phyloP scores from a whole-genome alignment of 2,329 filamentous ascomycete genomes.

The Ophiocordyceps camponoti-saundersi region DNA sequence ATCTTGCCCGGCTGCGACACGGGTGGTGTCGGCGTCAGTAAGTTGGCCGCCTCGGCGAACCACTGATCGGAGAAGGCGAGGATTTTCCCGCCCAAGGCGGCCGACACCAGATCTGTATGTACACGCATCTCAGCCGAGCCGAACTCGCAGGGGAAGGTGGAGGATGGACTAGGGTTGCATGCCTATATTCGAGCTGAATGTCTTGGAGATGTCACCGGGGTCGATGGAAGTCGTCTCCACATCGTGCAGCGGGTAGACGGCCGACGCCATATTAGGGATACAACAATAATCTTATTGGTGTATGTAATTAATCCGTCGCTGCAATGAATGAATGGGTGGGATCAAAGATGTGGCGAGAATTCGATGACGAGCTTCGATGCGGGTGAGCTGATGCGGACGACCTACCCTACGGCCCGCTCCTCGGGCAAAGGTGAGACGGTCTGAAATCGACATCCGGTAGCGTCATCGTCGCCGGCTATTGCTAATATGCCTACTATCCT shows the following conservation, averaged over 20 bases:
- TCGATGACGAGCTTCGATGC: too few species aligned
- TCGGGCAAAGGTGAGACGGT: too few species aligned
- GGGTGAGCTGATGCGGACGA: too few species aligned
- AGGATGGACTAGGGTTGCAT: conserved; percentile 9
- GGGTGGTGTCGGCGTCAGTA: conserved; percentile 45
- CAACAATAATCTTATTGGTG: too few species aligned
- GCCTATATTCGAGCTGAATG: conserved; percentile 48
- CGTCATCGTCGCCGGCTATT: too few species aligned
- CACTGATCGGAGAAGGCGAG: conserved; percentile 51
- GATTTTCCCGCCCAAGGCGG: conserved; percentile 43
- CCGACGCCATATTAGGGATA: conserved; percentile 20
- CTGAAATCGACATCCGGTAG: background rate
- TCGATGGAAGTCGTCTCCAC: conserved; percentile 31
- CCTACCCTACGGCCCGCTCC: too few species aligned
- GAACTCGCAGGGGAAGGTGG: background rate
- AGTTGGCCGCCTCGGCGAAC: conserved; percentile 49
- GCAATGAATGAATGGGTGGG: too few species aligned
- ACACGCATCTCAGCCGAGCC: background rate
- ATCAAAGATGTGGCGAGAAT: too few species aligned
- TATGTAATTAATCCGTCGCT: too few species aligned
- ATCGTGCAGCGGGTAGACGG: conserved; percentile 38
- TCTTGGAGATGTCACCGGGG: conserved; percentile 39
- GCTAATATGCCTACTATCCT: too few species aligned
- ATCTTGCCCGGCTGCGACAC: conserved; percentile 49
- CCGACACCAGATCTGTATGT: conserved; percentile 39